phyloP scores from a whole-genome alignment of 352 stramenopile genomes.

The Pythium periplocum region DNA sequence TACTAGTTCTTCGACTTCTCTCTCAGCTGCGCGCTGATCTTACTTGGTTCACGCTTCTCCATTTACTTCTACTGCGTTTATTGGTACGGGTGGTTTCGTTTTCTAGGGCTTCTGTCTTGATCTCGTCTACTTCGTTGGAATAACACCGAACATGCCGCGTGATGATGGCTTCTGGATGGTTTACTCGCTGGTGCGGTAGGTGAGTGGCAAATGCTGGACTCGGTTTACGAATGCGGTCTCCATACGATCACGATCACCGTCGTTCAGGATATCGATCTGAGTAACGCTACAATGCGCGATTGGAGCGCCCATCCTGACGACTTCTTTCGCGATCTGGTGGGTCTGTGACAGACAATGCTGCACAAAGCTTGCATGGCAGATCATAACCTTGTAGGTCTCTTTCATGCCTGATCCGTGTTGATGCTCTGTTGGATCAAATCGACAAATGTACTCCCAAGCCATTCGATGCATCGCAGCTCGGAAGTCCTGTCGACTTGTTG shows the following conservation, averaged over 20 bases:
- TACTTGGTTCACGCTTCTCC: too few species aligned
- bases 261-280: conserved; percentile 48
- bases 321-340: conserved; percentile 61
- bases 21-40: too few species aligned
- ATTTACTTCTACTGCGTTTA: too few species aligned
- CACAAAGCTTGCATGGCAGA: conserved; percentile 71
- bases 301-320: conserved; percentile 69
- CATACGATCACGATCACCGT: conserved; percentile 35
- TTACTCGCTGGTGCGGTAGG: conserved; percentile 73
- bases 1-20: too few species aligned
- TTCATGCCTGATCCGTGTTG: conserved; percentile 10
- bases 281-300: conserved; percentile 75
- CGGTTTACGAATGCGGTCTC: conserved; percentile 52
- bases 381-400: conserved; percentile 66
- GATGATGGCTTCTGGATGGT: neutral
- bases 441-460: conserved; percentile 65
- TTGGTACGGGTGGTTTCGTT: too few species aligned
- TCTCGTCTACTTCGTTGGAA: too few species aligned
- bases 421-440: conserved; percentile 27
- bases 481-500: conserved; percentile 59
- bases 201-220: conserved; percentile 63
- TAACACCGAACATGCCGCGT: too few species aligned
- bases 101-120: too few species aligned
- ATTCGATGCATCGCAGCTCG: conserved; percentile 74
- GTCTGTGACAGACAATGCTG: conserved; percentile 64